Percentiles rank a stretch among this genome's conserved stretches.
Conservation (phyloP, 768 basidiomycete genomes). For the Leccinum boreale region DNA sequence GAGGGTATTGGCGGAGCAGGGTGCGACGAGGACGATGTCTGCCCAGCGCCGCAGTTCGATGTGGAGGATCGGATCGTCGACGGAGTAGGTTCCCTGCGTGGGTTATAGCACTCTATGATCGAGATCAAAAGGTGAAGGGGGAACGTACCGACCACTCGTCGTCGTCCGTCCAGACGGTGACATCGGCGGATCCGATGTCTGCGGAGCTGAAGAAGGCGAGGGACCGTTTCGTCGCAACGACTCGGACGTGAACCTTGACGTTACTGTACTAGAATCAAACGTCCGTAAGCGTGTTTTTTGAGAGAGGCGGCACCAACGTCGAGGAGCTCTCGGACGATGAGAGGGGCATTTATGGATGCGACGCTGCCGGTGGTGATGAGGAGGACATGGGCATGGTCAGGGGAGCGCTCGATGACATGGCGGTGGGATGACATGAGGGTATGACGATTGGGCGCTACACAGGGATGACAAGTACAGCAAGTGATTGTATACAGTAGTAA, state of each 20-base stretch:
- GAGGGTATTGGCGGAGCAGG: slow-evolving; percentile 96
- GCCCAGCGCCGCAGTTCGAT: slow-evolving; percentile 96
- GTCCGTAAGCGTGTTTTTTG: background rate
- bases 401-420: slow-evolving; percentile 26
- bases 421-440: background rate
- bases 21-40: slow-evolving; percentile 90
- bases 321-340: slow-evolving; percentile 78
- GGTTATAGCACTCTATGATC: background rate
- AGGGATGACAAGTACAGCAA: slow-evolving; percentile 4
- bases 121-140: background rate
- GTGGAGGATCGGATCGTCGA: slow-evolving; percentile 92
- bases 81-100: slow-evolving; percentile 59
- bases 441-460: slow-evolving; percentile 4
- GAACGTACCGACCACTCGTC: background rate
- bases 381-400: slow-evolving; percentile 54
- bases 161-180: background rate
- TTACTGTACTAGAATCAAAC: slow-evolving; percentile 56
- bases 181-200: slow-evolving; percentile 20
- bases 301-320: slow-evolving; percentile 33
- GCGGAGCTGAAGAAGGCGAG: slow-evolving; percentile 69
- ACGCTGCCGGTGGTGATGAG: slow-evolving; percentile 92
- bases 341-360: slow-evolving; percentile 88
- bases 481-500: background rate
- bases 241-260: slow-evolving; percentile 76
- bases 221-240: slow-evolving; percentile 77